These are phyloP conservation scores for Drechslerella stenobrocha DNA, from an alignment of 2,329 filamentous ascomycete species.

Conservation along the genomic window DNA sequence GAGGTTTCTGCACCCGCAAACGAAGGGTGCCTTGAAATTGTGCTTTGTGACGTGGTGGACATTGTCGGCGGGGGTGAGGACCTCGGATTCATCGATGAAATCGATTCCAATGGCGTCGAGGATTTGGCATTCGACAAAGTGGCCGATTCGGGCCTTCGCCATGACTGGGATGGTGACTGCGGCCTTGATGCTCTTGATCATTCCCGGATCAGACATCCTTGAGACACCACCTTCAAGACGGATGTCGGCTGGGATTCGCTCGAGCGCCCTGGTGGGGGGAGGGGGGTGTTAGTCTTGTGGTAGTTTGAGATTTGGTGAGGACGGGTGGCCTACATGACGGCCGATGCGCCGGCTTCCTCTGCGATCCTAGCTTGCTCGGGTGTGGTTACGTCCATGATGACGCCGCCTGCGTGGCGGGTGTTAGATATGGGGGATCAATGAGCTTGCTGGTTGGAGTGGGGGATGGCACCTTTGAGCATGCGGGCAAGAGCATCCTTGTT, in stretches of 20 bases:
- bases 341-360: constrained; percentile 91
- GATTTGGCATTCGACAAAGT: constrained; percentile 97
- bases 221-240: constrained; percentile 88
- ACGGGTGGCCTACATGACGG: constrained; percentile 72
- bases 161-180: constrained; percentile 97
- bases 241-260: constrained; percentile 96
- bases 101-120: constrained; percentile 92
- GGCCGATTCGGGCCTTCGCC: constrained; percentile 97
- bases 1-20: constrained; percentile 92
- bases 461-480: constrained; percentile 79
- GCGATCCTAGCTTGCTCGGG: constrained; percentile 93
- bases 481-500: constrained; percentile 94
- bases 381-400: constrained; percentile 99
- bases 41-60: constrained; percentile 89
- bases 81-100: constrained; percentile 96
- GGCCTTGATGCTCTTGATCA: constrained; percentile 94
- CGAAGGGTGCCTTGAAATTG: constrained; percentile 80
- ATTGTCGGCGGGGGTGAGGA: constrained; percentile 91
- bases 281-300: neutral
- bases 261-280: constrained; percentile 65
- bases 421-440: neutral
- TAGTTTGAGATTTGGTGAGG: neutral
- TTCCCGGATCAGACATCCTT: constrained; percentile 90
- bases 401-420: constrained; percentile 62
- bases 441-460: neutral